Evolutionary conservation across 768 basidiomycete genomes (phyloP).

Genomic region (Tricholoma saponaceum): DNA sequence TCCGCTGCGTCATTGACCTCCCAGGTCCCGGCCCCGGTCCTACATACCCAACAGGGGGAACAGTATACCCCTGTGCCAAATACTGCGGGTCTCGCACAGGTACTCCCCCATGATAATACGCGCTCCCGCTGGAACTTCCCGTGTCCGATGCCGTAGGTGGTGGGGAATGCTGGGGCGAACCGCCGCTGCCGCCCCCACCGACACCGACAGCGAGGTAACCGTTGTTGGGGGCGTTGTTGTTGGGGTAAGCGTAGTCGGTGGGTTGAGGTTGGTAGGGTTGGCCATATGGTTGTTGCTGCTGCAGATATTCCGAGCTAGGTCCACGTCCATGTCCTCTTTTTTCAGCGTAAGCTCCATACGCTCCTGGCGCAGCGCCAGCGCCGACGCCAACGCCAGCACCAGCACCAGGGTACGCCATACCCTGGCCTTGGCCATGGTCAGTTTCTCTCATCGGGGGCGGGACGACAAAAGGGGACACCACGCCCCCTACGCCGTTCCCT

Average conservation of each 20-base stretch:
- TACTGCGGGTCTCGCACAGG: background rate
- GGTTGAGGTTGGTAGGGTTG: background rate
- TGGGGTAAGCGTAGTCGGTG: background rate
- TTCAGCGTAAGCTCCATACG: too few relatives aligned
- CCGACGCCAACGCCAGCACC: background rate
- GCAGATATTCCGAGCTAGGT: background rate
- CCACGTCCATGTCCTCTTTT: background rate
- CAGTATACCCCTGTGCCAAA: background rate
- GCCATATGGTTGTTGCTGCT: background rate
- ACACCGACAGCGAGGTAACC: background rate
- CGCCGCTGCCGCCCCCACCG: too few relatives aligned
- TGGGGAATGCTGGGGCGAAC: background rate
- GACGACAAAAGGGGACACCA: conserved; percentile 29
- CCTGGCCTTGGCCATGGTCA: background rate
- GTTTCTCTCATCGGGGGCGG: conserved; percentile 4
- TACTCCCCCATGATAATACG: background rate
- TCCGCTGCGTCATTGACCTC: background rate
- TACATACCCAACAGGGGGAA: background rate
- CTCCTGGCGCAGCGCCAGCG: too few relatives aligned
- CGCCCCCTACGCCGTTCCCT: conserved; percentile 24
- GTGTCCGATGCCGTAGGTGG: background rate
- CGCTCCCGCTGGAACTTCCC: background rate
- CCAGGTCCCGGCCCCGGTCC: too few relatives aligned
- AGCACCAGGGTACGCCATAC: background rate
- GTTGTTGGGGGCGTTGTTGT: background rate